These are phyloP conservation scores for Tricholoma sp. DNA, from an alignment of 768 basidiomycete species.

Conservation along the genomic window DNA sequence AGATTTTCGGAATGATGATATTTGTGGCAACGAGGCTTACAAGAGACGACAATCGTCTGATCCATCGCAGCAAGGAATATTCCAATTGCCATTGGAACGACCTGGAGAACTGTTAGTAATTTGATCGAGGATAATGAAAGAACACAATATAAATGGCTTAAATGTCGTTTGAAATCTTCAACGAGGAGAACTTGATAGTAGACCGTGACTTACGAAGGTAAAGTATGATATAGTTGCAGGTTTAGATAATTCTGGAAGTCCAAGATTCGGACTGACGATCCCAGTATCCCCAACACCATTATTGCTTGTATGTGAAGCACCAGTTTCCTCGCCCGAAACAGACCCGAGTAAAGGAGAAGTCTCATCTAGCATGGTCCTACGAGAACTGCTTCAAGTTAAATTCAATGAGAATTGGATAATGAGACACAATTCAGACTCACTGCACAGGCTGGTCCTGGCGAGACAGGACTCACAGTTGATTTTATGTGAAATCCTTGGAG, in stretches of 20 bases:
- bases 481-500: background rate
- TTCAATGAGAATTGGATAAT: too few species aligned
- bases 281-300: background rate
- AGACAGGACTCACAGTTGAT: background rate
- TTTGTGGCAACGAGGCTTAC: conserved; percentile 17
- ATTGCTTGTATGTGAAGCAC: conserved; percentile 8
- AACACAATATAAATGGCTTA: background rate
- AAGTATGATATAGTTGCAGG: conserved; percentile 17
- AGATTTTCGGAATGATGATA: background rate
- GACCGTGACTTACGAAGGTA: conserved; percentile 15
- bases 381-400: too few species aligned
- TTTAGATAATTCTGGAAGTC: conserved; percentile 2
- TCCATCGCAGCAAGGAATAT: conserved; percentile 46
- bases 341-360: conserved; percentile 26
- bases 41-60: conserved; percentile 44
- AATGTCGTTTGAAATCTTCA: background rate
- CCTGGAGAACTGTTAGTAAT: conserved; percentile 16
- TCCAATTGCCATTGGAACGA: conserved; percentile 44
- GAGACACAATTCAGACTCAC: background rate
- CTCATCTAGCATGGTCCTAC: conserved; percentile 26
- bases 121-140: too few species aligned
- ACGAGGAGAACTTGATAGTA: background rate
- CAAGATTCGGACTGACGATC: conserved; percentile 6
- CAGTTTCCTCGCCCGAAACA: conserved; percentile 1
- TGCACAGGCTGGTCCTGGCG: too few species aligned